Base-by-base conservation (phyloP, 202 grass and related monocot genomes). In the Panicum hallii region DNA sequence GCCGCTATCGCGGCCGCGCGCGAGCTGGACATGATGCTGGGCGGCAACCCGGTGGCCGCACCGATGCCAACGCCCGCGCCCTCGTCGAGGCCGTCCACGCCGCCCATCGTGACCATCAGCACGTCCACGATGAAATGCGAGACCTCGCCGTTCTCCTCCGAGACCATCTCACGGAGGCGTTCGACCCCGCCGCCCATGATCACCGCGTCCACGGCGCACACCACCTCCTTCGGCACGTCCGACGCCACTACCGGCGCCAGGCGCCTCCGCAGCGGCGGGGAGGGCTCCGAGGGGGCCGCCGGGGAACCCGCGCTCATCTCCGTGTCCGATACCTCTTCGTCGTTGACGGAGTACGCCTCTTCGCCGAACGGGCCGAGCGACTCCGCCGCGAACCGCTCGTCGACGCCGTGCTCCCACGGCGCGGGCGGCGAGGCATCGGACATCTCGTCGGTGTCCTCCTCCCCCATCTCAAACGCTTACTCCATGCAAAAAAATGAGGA, bases 71-170 rank as follows among this genome's bases (percentile, higher is more conserved):
- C 63, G 38, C 67, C 70, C 40, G 71, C 49, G 30, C 65, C 86
- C 65, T 95, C 90, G 80, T 99, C 96, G 43, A 99, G 75, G 53
- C 91, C 91, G 82, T 99, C 93, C 5, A 92, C 87, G 40, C 93
- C 91, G 53, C 96, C 96, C 91, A 99, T 99, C 15, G 96, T 99
- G 77, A 87, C 46, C 40, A 99, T 92, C 72, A 99, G 91, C 84
- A 92, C 93, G 75, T 99, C 96, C 45, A 99, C 96, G 70, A 99
- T 83, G 58, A 91, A 94, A 87, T 91, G 92, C 26, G 93, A 88
- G 47, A 92, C 84, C 69, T 87, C 87, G 14, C 82, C 89, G 70
- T 86, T 40, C 53, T 91, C 87, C 19, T 89, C 79, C n/a, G 90
- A 96, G 23, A 92, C 91, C 86, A 99, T 88, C 60, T 67, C 86